These are phyloP conservation scores for Orbilia javanica DNA, from an alignment of 2,329 filamentous ascomycete genomes.

Conservation along the genomic window DNA sequence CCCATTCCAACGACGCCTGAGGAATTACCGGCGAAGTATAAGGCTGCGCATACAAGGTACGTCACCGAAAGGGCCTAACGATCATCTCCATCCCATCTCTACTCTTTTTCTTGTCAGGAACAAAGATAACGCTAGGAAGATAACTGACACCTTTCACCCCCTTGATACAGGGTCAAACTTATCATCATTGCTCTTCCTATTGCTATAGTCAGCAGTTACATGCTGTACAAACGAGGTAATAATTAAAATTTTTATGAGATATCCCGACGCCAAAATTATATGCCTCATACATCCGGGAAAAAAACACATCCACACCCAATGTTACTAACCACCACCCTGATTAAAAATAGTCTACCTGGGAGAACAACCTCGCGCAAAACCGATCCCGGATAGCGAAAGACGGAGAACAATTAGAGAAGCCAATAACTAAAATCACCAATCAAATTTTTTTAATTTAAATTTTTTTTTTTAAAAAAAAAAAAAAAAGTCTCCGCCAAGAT, in stretches of 20 bases:
- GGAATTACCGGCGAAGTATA: constrained; percentile 60
- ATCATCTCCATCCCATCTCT: too few relatives aligned
- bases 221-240: constrained; percentile 61
- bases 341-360: constrained; percentile 57
- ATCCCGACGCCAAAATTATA: not conserved
- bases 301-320: too few relatives aligned
- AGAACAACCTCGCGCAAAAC: constrained; percentile 49
- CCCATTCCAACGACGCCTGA: constrained; percentile 53
- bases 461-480: too few relatives aligned
- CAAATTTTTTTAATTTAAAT: too few relatives aligned
- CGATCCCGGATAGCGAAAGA: constrained; percentile 16
- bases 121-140: too few relatives aligned
- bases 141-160: too few relatives aligned
- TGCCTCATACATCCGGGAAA: constrained; percentile 1
- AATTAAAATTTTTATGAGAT: not conserved
- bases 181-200: constrained; percentile 61
- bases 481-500: not conserved
- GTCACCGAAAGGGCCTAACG: too few relatives aligned
- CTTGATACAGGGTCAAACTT: constrained; percentile 54
- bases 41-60: constrained; percentile 57
- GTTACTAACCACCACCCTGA: not conserved
- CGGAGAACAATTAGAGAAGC: not conserved
- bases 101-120: too few relatives aligned
- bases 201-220: constrained; percentile 60
- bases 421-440: not conserved